A percentile compares a stretch with the other conserved stretches of the same genome.
phyloP scores from a whole-genome alignment of 352 stramenopile genomes.

The Globisporangium uncinulatum region DNA sequence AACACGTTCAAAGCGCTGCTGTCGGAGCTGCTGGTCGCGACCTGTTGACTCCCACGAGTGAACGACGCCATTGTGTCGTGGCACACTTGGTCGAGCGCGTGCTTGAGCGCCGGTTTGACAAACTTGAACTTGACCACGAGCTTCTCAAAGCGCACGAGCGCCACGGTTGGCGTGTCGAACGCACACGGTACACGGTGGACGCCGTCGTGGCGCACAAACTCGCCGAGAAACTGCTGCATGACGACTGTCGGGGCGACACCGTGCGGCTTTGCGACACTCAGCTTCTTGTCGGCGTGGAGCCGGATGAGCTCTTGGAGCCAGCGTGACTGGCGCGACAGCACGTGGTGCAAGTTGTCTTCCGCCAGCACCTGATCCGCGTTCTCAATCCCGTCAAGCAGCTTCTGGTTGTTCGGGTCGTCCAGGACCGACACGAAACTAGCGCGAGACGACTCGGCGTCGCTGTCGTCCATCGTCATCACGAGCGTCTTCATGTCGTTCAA shows the following conservation, averaged over 20 bases:
- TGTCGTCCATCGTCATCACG: conserved; percentile 24
- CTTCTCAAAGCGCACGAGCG: conserved; percentile 68
- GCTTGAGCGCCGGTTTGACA: conserved; percentile 55
- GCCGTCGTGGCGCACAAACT: conserved; percentile 19
- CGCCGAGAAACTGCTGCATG: conserved; percentile 33
- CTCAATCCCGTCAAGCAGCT: conserved; percentile 35
- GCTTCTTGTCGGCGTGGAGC: conserved; percentile 45
- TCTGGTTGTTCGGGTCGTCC: conserved; percentile 25
- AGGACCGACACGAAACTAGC: conserved; percentile 22
- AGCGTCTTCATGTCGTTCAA: conserved; percentile 36
- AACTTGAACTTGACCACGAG: conserved; percentile 50
- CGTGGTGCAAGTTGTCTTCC: conserved; percentile 52
- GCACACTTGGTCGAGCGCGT: conserved; percentile 56
- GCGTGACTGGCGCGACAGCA: conserved; percentile 47
- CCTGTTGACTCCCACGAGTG: conserved; percentile 16
- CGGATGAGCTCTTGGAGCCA: conserved; percentile 49
- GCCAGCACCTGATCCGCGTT: conserved; percentile 53
- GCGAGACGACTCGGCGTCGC: conserved; percentile 14
- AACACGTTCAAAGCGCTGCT: conserved; percentile 22
- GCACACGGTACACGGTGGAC: conserved; percentile 21
- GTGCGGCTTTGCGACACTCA: conserved; percentile 8
- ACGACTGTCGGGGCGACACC: conserved; percentile 10
- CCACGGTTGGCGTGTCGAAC: conserved; percentile 34
- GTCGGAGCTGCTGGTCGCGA: conserved; percentile 10
- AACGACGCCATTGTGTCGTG: conserved; percentile 58